phyloP scores from a whole-genome alignment of 129 eudicot species.

The Heracleum sosnowskyi region DNA sequence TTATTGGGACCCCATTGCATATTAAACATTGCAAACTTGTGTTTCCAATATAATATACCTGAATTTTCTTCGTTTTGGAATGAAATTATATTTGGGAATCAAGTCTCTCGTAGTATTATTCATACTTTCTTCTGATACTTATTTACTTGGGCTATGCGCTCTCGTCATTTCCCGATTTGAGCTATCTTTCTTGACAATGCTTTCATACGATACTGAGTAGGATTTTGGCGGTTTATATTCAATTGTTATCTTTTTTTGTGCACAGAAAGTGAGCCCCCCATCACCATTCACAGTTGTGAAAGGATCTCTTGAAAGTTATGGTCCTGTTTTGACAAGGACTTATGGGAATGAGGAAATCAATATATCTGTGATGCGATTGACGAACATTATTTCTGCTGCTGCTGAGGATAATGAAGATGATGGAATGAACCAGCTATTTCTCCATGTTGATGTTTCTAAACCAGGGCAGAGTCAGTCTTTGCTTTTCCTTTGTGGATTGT shows the following conservation, averaged over 20 bases:
- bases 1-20: not conserved
- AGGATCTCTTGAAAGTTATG: constrained; percentile 71
- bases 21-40: not conserved
- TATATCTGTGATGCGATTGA: constrained; percentile 70
- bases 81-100: not conserved
- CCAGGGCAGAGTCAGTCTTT: constrained; percentile 51
- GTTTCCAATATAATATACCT: not conserved
- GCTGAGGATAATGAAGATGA: constrained; percentile 40
- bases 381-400: constrained; percentile 31
- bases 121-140: not conserved
- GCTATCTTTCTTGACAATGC: not conserved
- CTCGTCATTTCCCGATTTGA: not conserved
- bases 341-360: constrained; percentile 69
- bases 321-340: constrained; percentile 60
- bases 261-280: constrained; percentile 82
- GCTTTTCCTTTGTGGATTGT: constrained; percentile 83
- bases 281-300: constrained; percentile 56
- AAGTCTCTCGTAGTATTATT: not conserved
- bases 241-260: not conserved
- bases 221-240: not conserved
- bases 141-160: not conserved
- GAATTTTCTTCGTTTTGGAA: not conserved
- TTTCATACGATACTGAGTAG: not conserved
- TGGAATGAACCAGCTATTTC: constrained; percentile 65
- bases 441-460: constrained; percentile 65